Base-by-base conservation (phyloP, 2,329 filamentous ascomycete species). In the Teratosphaeria viscida region DNA sequence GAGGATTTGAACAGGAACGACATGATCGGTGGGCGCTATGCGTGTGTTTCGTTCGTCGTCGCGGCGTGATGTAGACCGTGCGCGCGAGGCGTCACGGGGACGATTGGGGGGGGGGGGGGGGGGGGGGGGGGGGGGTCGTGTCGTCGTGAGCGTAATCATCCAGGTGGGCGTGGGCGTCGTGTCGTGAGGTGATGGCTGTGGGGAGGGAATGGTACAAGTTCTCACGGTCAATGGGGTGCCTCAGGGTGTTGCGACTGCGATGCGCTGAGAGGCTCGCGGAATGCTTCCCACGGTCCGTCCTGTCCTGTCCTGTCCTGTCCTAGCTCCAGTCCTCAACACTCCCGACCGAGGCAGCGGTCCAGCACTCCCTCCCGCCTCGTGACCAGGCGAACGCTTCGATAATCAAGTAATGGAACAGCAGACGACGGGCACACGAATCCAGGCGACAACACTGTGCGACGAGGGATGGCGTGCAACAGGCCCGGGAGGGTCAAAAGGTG, bases 1-100 rank as follows among this genome's bases (percentile, higher is more conserved):
- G 74, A 54, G 62, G 78, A 79, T 61, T 79, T 78, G 68, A 81
- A 81, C 60, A 81, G 74, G 70, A 81, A 81, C 65, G 78, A 79
- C 79, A 81, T 70, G 43, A 11, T 23, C n/a, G 3, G 43, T 23
- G n/a, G 23, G 23, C 11, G 23, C 43, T 2, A n/a, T 49, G 16
- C 1, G 19, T 49, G 8, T 49, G 8, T 6, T 10, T 49, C 43
- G 6, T 10, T 49, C 43, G 6, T 43, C 8, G 43, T 49, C n/a
- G 43, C n/a, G 7, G 23, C 23, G 43, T 49, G 43, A 11, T 5
- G 43, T 5, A 10, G 23, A 49, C n/a, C 43, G 43, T 11, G 43
- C n/a, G 43, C 43, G 43, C 43, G 10, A 49, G 43, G 43, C 43
- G 43, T 49, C n/a, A 19, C 16, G 43, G 43, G 37, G 37, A 1